Percentiles rank a stretch among this genome's conserved stretches.
Conservation (phyloP, 805 yeast genomes). For the Nakazawaea wickerhamii region DNA sequence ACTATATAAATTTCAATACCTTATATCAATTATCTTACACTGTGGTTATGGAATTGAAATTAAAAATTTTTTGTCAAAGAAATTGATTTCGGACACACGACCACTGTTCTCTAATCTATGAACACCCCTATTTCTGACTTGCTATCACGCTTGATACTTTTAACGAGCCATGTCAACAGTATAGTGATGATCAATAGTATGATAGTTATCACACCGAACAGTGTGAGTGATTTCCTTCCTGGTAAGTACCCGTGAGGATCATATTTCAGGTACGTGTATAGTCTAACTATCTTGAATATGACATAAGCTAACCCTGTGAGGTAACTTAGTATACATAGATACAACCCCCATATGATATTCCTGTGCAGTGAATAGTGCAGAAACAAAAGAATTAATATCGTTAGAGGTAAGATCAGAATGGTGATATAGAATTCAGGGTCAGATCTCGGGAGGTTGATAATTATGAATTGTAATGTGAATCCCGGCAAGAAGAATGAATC, state of each 20-base stretch:
- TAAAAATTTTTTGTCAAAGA: too few relatives aligned
- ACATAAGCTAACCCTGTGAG: constrained; percentile 34
- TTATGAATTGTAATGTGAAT: constrained; percentile 39
- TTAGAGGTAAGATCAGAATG: constrained; percentile 31
- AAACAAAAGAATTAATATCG: constrained; percentile 29
- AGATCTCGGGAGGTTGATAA: constrained; percentile 30
- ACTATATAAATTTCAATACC: too few relatives aligned
- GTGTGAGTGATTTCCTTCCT: constrained; percentile 35
- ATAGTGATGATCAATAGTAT: constrained; percentile 27
- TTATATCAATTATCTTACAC: too few relatives aligned
- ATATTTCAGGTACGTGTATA: constrained; percentile 27
- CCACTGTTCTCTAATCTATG: too few relatives aligned
- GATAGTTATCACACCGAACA: constrained; percentile 35
- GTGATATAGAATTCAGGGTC: constrained; percentile 40
- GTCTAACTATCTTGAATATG: constrained; percentile 32
- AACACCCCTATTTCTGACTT: too few relatives aligned
- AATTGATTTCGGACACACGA: too few relatives aligned
- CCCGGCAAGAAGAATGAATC: constrained; percentile 37
- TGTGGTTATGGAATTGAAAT: too few relatives aligned
- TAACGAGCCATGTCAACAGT: constrained; percentile 12
- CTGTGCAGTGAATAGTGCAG: constrained; percentile 34
- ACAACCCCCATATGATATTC: constrained; percentile 23
- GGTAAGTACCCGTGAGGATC: constrained; percentile 33
- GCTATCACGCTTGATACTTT: too few relatives aligned
- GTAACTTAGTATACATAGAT: constrained; percentile 22